A percentile compares a stretch with the other conserved stretches of the same genome.
These are phyloP conservation scores for Endogone sp. DNA, from an alignment of 192 early-diverging fungal species.

Conservation along the genomic window DNA sequence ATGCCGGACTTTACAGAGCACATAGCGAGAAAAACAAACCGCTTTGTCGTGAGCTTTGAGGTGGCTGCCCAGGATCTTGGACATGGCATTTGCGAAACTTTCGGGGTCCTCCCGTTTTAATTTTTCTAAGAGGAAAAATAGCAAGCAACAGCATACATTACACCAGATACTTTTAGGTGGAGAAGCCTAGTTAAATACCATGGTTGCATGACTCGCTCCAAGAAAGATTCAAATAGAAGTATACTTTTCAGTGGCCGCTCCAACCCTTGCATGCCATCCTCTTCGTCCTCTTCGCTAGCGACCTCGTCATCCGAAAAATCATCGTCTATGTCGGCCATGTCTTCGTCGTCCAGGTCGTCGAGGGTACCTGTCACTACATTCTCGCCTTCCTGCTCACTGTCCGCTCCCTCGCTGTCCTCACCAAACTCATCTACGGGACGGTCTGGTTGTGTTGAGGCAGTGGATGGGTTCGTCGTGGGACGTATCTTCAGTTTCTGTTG, in stretches of 20 bases:
- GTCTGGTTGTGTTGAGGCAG: too few species aligned
- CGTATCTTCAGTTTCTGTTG: too few species aligned
- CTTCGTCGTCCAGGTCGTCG: conserved; percentile 33
- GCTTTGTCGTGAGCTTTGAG: conserved; percentile 37
- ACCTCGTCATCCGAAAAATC: conserved; percentile 35
- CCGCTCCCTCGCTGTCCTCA: conserved; percentile 4
- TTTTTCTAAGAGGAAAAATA: neutral
- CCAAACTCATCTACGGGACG: neutral
- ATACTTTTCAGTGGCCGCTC: neutral
- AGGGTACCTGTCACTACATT: conserved; percentile 20
- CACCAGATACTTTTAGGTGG: neutral
- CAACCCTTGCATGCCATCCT: conserved; percentile 20
- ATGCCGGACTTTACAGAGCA: neutral
- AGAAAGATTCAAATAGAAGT: neutral
- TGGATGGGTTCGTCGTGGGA: too few species aligned
- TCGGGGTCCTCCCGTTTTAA: conserved; percentile 46
- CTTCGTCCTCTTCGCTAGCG: conserved; percentile 13
- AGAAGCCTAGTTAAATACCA: neutral
- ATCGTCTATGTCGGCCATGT: conserved; percentile 28
- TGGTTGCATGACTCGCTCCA: neutral
- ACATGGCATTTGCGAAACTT: conserved; percentile 65
- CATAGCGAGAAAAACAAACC: conserved; percentile 4
- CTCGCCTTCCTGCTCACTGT: conserved; percentile 8
- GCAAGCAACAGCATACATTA: neutral
- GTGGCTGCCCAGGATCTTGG: conserved; percentile 56